Percentiles rank a stretch among this genome's conserved stretches.
These are phyloP conservation scores for Lipomyces orientalis DNA, from an alignment of 805 yeast genomes.

Conservation along the genomic window DNA sequence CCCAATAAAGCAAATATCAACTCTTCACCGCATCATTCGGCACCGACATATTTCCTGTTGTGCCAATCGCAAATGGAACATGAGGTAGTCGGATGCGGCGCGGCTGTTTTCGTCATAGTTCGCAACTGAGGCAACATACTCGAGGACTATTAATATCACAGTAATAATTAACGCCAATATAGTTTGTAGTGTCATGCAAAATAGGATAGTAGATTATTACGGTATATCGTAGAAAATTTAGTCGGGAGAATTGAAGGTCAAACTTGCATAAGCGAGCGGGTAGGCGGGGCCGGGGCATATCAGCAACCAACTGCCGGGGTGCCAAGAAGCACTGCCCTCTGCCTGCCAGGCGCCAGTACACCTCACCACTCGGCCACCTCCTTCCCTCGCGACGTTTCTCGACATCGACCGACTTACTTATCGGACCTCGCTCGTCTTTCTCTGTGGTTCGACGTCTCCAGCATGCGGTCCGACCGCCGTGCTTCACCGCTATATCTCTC, in stretches of 20 bases:
- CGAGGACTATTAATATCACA: too few species aligned
- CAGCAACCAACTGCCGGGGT: neutral
- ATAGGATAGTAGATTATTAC: too few species aligned
- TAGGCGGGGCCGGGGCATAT: neutral
- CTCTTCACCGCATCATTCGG: too few species aligned
- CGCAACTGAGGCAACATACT: too few species aligned
- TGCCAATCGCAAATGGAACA: too few species aligned
- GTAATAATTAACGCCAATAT: too few species aligned
- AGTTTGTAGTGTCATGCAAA: too few species aligned
- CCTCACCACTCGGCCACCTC: neutral
- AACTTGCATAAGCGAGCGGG: neutral
- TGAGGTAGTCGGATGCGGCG: too few species aligned
- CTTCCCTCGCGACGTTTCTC: neutral
- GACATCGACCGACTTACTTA: neutral
- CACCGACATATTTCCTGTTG: too few species aligned
- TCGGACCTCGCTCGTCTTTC: neutral
- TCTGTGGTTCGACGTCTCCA: neutral
- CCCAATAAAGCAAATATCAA: too few species aligned
- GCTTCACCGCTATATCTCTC: constrained; percentile 38
- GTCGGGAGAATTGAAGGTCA: neutral
- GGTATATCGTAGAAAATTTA: too few species aligned
- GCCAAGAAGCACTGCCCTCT: neutral
- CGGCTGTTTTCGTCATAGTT: too few species aligned
- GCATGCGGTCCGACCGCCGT: constrained; percentile 30
- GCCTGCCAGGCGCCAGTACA: neutral